Percentiles rank a stretch among this genome's conserved stretches.
phyloP scores from a whole-genome alignment of 2,329 filamentous ascomycete species.

The Neonectria hederae region DNA sequence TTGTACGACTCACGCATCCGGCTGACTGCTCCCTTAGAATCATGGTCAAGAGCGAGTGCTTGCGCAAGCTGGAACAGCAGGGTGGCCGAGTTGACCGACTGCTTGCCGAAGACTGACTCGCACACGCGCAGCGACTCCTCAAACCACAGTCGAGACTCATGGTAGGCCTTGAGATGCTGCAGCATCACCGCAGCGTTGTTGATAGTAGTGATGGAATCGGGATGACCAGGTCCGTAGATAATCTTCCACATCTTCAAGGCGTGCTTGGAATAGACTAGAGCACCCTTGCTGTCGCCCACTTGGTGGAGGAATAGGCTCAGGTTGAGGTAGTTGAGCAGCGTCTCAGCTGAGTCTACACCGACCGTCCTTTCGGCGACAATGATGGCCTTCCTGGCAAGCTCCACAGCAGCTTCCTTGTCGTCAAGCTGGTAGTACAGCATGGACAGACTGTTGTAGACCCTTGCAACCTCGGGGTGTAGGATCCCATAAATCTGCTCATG shows the following conservation, averaged over 20 bases:
- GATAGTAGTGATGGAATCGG: conserved; percentile 97
- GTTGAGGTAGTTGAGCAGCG: conserved; percentile 94
- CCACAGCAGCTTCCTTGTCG: conserved; percentile 94
- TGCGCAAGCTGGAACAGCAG: conserved; percentile 97
- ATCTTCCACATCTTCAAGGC: conserved; percentile 96
- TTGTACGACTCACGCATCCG: conserved; percentile 97
- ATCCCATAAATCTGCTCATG: conserved; percentile 99
- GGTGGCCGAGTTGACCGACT: conserved; percentile 92
- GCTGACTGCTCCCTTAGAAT: conserved; percentile 89
- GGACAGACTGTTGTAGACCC: conserved; percentile 93
- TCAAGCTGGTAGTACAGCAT: conserved; percentile 98
- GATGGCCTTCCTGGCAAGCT: conserved; percentile 94
- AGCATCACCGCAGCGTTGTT: conserved; percentile 99
- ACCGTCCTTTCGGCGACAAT: conserved; percentile 95
- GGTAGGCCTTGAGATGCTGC: conserved; percentile 92
- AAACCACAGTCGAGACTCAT: conserved; percentile 96
- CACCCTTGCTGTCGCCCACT: conserved; percentile 86
- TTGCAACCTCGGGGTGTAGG: conserved; percentile 93
- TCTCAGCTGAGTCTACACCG: conserved; percentile 92
- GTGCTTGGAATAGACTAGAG: conserved; percentile 90
- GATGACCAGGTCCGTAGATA: conserved; percentile 92
- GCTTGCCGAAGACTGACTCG: conserved; percentile 87
- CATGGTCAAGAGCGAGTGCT: conserved; percentile 92
- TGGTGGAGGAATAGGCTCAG: conserved; percentile 94
- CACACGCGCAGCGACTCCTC: conserved; percentile 91